These are phyloP conservation scores for Neonectria magnoliae DNA, from an alignment of 2,329 filamentous ascomycete species.

Conservation along the genomic window DNA sequence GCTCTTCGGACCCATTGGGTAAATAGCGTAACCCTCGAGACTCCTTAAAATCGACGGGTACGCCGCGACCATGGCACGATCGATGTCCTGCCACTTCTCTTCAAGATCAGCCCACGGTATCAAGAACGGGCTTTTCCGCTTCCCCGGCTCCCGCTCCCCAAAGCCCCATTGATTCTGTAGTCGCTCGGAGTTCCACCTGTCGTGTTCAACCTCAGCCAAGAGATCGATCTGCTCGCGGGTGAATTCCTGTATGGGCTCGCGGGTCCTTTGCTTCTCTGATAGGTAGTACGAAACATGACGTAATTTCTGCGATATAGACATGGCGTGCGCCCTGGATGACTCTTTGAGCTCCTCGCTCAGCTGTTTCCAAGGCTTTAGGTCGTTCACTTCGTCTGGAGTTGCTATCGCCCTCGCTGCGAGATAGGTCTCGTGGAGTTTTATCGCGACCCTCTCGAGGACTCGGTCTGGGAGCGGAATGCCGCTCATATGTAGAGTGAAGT, in stretches of 20 bases:
- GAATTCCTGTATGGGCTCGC: not conserved
- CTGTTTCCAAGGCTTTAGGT: not conserved
- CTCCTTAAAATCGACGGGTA: not conserved
- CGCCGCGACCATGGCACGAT: not conserved
- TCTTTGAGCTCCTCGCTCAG: not conserved
- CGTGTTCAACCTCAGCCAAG: not conserved
- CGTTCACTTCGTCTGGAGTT: not conserved
- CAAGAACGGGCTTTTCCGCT: constrained; percentile 2
- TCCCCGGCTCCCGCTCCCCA: not conserved
- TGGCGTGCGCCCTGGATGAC: constrained; percentile 1
- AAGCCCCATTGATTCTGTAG: not conserved
- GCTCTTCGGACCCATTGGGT: not conserved
- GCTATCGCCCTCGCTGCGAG: not conserved
- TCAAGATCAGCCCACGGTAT: constrained; percentile 1
- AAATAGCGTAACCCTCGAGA: not conserved
- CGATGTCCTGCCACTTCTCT: not conserved
- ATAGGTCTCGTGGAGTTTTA: not conserved
- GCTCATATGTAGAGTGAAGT: not conserved
- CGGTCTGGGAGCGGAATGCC: not conserved
- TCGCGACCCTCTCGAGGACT: not conserved
- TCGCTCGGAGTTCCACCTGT: constrained; percentile 1
- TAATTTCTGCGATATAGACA: not conserved
- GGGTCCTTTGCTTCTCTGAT: constrained; percentile 1
- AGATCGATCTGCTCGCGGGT: not conserved
- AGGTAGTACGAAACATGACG: not conserved